Percentiles rank a stretch among this genome's conserved stretches.
These are phyloP conservation scores for Blastobotrys apis DNA, from an alignment of 1,139 yeast species.

Conservation along the genomic window DNA sequence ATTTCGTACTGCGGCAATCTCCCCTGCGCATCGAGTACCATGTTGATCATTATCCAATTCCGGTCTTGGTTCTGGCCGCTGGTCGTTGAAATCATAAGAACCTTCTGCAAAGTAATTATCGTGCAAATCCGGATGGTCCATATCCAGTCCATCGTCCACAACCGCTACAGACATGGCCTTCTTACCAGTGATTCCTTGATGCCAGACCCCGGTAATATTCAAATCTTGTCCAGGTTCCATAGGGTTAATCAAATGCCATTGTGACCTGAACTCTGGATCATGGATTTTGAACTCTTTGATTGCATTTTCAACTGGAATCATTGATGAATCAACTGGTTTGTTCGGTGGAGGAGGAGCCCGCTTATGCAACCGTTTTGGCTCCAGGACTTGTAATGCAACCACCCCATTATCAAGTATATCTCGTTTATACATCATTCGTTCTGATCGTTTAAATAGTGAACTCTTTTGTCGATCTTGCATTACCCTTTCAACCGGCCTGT, in stretches of 20 bases:
- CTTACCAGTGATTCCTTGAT: constrained; percentile 71
- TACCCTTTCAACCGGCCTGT: constrained; percentile 14
- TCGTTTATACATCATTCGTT: constrained; percentile 15
- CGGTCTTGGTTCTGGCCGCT: constrained; percentile 73
- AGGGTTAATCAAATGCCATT: constrained; percentile 88
- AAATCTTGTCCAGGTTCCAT: constrained; percentile 75
- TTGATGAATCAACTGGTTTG: constrained; percentile 27
- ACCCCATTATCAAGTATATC: constrained; percentile 19
- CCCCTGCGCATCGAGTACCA: constrained; percentile 98
- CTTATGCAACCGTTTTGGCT: constrained; percentile 22
- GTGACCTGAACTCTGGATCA: constrained; percentile 77
- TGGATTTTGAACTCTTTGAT: constrained; percentile 54
- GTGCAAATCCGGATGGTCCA: constrained; percentile 64
- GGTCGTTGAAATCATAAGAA: constrained; percentile 86
- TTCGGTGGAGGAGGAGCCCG: constrained; percentile 21
- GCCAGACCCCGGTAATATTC: constrained; percentile 85
- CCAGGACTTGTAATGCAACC: constrained; percentile 23
- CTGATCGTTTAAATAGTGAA: constrained; percentile 8
- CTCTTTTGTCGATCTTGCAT: not conserved
- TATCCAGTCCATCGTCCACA: constrained; percentile 93
- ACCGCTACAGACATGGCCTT: constrained; percentile 56
- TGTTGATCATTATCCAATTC: constrained; percentile 79
- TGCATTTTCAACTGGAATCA: constrained; percentile 22
- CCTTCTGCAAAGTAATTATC: constrained; percentile 71
- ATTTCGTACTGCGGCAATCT: constrained; percentile 81